Base-by-base conservation (phyloP, 169 alveolate genomes). In the Eimeria tenella region DNA sequence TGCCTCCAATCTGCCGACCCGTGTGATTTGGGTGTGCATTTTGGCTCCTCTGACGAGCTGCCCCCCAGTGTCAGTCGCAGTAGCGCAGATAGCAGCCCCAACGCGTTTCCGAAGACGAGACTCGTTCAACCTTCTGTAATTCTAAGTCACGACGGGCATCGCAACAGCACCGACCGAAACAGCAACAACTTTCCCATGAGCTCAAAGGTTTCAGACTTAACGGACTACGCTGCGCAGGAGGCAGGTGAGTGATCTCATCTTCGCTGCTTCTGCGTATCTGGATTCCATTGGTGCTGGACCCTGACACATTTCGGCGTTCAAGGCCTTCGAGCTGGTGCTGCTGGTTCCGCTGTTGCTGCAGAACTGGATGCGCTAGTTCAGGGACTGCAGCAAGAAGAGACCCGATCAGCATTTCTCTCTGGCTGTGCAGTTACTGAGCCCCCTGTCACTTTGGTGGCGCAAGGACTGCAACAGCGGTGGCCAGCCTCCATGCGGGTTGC, bases 161-260 rank as follows among this genome's bases (percentile, higher is more conserved):
- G 42, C 42, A 65, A 65, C 74, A 63, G 21, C 74, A 65, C 17
- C 74, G 56, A 31, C 60, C 9, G 56, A 13, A 73, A 53, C 52
- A 53, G 7, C 87, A 49, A 50, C 60, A 55, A 53, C 42, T 77
- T 52, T 55, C 25, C 17, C 23, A 50, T 21, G 17, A 53, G 87
- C 65, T 77, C 87, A 13, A 49, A 77, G 65, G 87, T 77, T 31
- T 50, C 53, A 50, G 87, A 50, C 50, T 49, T n/a, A 21, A 77
- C 87, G 49, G 87, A 53, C 17, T 77, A 52, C 53, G 87, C 87
- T 50, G 87, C 68, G 65, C 87, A 77, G 21, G 87, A 77, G 31
- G 87, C 87, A 49, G 87, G 87, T 77, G 68, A 53, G 87, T 19
- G 58, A 11, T 11, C 21, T 23, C 56, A 19, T 13, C 25, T 25